Base-by-base conservation (phyloP, 75 land plant genomes). In the Picea glauca region DNA sequence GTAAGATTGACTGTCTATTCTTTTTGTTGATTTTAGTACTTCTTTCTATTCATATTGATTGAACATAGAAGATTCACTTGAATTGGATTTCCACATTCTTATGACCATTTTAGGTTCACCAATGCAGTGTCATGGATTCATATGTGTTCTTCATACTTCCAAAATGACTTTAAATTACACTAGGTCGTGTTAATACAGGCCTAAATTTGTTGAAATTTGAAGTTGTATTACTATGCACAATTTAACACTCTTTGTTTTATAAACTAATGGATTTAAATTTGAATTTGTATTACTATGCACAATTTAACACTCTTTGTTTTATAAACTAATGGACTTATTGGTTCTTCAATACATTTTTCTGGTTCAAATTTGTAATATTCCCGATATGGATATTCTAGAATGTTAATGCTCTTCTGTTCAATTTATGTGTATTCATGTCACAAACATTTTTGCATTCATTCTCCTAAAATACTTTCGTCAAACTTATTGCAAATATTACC, bases 1-100 rank as follows among this genome's bases (percentile, higher is more conserved):
- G 87, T 86, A 65, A 31, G 87, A 78, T 40, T 59, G 4, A 65
- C 75, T 61, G 7, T 12, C n/a, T 13, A 20, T 63, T 65, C 32
- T 1, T 75, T 75, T 75, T 56, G 58, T 56, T 30, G 6, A 62
- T 26, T 26, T 78, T 14, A 31, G 9, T 46, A 66, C 54, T 26
- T 31, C 50, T 58, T 15, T 17, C 12, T 15, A 75, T n/a, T 67
- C 17, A 26, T 26, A 60, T 79, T 14, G 3, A 9, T 78, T n/a
- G 76, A 58, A n/a, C 56, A 72, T 72, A 20, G 59, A 50, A 38
- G 72, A 35, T 67, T 67, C 54, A 8, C 54, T 18, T 67, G 20
- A 30, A 67, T 20, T 38, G 18, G 18, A 13, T 13, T 33, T 30
- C 38, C 8, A 33, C 72, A 67, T 17, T 67, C 38, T 67, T 67